A percentile compares a stretch with the other conserved stretches of the same genome.
These are phyloP conservation scores for Neodidymelliopsis sp. DNA, from an alignment of 2,329 filamentous ascomycete species.

Conservation along the genomic window DNA sequence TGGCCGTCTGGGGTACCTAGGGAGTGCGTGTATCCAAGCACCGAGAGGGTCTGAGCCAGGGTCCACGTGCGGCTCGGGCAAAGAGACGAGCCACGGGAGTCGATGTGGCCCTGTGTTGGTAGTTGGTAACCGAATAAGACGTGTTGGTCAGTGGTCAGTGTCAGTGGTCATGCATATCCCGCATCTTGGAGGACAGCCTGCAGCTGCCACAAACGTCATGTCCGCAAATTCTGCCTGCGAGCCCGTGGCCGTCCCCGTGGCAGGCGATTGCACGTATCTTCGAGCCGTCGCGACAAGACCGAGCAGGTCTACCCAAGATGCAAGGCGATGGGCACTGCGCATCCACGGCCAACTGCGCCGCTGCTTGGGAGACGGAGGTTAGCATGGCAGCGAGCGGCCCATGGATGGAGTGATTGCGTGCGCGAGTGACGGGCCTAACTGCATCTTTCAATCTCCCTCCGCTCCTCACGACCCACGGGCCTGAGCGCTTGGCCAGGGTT, in stretches of 20 bases:
- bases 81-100: constrained; percentile 24
- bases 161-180: constrained; percentile 12
- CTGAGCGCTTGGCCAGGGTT: constrained; percentile 35
- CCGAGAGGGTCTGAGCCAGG: constrained; percentile 19
- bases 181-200: constrained; percentile 6
- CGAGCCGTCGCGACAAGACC: too few relatives aligned
- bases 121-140: constrained; percentile 16
- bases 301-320: constrained; percentile 4
- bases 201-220: constrained; percentile 22
- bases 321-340: too few relatives aligned
- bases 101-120: constrained; percentile 11
- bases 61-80: constrained; percentile 29
- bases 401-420: constrained; percentile 17
- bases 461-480: constrained; percentile 21
- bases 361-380: constrained; percentile 4
- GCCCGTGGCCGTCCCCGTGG: constrained; percentile 1
- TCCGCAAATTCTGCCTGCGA: constrained; percentile 11
- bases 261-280: too few relatives aligned
- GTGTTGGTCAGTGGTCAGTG: too few relatives aligned
- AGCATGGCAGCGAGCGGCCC: too few relatives aligned
- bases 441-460: constrained; percentile 18
- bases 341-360: too few relatives aligned
- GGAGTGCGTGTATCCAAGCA: constrained; percentile 15
- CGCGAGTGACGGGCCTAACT: constrained; percentile 15
- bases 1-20: constrained; percentile 9